phyloP scores from a whole-genome alignment of 2,329 filamentous ascomycete genomes.

The Stagonosporopsis vannaccii region DNA sequence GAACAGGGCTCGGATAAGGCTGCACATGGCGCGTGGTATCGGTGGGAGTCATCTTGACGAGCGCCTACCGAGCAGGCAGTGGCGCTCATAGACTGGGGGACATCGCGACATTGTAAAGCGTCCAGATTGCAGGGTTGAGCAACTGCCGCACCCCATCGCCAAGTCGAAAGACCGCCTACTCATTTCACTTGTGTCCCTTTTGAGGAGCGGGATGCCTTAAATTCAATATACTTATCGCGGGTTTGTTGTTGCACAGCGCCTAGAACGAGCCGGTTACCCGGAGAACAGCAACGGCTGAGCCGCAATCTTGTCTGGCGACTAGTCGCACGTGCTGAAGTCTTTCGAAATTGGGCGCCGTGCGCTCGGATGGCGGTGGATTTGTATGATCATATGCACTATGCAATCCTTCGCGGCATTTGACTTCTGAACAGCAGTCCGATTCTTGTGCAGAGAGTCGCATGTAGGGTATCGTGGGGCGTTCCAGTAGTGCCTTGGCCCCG shows the following conservation, averaged over 20 bases:
- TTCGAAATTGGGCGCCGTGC: neutral
- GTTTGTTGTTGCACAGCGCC: neutral
- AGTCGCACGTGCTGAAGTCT: neutral
- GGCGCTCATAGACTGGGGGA: neutral
- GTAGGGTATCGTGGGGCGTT: neutral
- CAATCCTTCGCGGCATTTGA: neutral
- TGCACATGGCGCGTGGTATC: neutral
- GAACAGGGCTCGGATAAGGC: no score
- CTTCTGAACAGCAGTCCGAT: neutral
- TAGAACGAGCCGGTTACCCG: slow-evolving; percentile 6
- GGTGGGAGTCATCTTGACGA: neutral
- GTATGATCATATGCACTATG: no score
- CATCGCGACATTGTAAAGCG: neutral
- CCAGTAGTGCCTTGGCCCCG: neutral
- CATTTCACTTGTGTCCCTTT: neutral
- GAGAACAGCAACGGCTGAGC: neutral
- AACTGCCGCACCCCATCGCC: neutral
- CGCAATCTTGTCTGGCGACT: neutral
- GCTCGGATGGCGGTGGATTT: neutral
- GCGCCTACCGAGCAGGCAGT: neutral
- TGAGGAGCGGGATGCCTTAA: slow-evolving; percentile 1
- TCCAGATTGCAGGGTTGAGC: neutral
- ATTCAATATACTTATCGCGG: neutral
- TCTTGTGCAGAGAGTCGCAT: neutral
- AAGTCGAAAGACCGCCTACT: neutral